Percentiles rank a stretch among this genome's conserved stretches.
phyloP scores from a whole-genome alignment of 495 filamentous ascomycete species.

The Xylaria intraflava region DNA sequence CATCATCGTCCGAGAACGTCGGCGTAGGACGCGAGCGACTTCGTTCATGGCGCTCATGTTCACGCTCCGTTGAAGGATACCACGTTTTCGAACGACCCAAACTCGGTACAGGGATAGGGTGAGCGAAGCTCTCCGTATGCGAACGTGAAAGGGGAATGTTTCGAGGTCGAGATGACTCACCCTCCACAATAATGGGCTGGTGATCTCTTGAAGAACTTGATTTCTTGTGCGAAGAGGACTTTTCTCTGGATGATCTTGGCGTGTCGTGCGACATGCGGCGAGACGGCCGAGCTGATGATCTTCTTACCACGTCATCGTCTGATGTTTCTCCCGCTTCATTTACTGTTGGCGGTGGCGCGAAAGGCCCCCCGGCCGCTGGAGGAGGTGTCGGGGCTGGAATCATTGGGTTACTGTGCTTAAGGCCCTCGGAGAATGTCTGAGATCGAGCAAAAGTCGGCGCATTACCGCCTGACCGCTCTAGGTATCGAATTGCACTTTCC shows the following conservation, averaged over 20 bases:
- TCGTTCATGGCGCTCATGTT: slow-evolving; percentile 17
- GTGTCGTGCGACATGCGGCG: slow-evolving; percentile 39
- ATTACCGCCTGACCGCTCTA: slow-evolving; percentile 21
- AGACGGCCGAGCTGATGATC: slow-evolving; percentile 25
- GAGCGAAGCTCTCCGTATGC: slow-evolving; percentile 26
- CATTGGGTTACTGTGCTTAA: slow-evolving; percentile 26
- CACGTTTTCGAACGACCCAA: slow-evolving; percentile 20
- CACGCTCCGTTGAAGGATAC: slow-evolving; percentile 10
- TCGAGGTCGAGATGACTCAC: slow-evolving; percentile 18
- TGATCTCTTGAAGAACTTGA: slow-evolving; percentile 17
- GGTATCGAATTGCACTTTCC: slow-evolving; percentile 22
- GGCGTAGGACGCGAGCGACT: slow-evolving; percentile 20
- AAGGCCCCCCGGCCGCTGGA: slow-evolving; percentile 18
- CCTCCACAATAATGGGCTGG: slow-evolving; percentile 23
- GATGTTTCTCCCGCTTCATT: slow-evolving; percentile 10
- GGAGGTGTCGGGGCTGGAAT: slow-evolving; percentile 29
- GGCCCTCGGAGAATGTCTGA: slow-evolving; percentile 22
- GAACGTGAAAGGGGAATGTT: slow-evolving; percentile 28
- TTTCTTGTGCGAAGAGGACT: slow-evolving; percentile 25
- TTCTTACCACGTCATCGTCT: slow-evolving; percentile 24
- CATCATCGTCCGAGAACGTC: slow-evolving; percentile 15
- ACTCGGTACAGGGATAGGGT: slow-evolving; percentile 11
- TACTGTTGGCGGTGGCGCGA: slow-evolving; percentile 18
- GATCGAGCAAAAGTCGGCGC: slow-evolving; percentile 18
- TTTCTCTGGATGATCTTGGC: slow-evolving; percentile 30